Conservation (phyloP, 352 stramenopile species). For the Phytopythium aichiense region DNA sequence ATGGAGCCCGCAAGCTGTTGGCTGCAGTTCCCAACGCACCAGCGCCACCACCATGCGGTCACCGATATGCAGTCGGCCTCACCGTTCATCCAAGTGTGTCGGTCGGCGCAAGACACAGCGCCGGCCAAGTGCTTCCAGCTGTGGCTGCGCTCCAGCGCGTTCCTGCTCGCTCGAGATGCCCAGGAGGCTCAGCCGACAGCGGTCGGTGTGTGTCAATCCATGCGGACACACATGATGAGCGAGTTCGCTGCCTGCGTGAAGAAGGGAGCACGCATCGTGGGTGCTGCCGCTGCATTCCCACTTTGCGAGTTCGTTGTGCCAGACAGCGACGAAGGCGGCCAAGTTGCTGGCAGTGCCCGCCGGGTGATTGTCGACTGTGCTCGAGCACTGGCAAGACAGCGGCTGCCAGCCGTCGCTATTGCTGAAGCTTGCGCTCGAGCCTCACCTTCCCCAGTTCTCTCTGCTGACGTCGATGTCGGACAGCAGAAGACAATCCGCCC, state of each 20-base stretch:
- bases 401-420: conserved; percentile 15
- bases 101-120: conserved; percentile 18
- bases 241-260: conserved; percentile 29
- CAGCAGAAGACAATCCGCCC: conserved; percentile 8
- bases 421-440: conserved; percentile 27
- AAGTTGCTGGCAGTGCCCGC: conserved; percentile 1
- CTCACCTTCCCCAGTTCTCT: not conserved
- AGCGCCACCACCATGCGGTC: conserved; percentile 10
- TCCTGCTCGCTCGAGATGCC: conserved; percentile 16
- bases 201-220: conserved; percentile 14
- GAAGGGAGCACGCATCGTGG: conserved; percentile 17
- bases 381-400: conserved; percentile 15
- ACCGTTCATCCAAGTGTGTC: conserved; percentile 29
- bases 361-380: conserved; percentile 19
- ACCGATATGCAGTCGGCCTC: conserved; percentile 2
- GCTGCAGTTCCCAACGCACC: conserved; percentile 20
- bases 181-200: conserved; percentile 7
- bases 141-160: conserved; percentile 28
- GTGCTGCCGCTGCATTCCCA: conserved; percentile 15
- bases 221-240: conserved; percentile 13
- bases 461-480: not conserved
- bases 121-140: conserved; percentile 31
- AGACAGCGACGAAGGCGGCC: not conserved
- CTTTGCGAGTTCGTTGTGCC: conserved; percentile 19
- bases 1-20: conserved; percentile 45